Conservation (phyloP, 352 stramenopile genomes). For the Globisporangium camurandrum region DNA sequence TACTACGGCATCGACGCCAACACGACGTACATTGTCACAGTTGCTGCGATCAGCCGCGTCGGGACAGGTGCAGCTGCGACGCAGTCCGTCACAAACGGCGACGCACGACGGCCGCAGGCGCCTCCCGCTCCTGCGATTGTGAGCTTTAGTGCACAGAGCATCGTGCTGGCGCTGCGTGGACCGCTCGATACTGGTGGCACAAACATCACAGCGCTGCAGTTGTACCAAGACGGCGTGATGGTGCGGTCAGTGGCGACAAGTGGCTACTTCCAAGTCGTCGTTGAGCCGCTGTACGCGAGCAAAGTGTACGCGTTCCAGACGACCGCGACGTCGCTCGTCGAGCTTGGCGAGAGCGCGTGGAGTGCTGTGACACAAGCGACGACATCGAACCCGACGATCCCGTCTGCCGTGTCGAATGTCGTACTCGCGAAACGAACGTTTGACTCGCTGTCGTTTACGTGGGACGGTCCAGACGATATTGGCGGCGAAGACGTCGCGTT, state of each 20-base stretch:
- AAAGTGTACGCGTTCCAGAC: constrained; percentile 26
- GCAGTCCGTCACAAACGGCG: constrained; percentile 17
- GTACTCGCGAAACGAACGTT: constrained; percentile 13
- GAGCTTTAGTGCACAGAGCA: constrained; percentile 19
- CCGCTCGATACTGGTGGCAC: constrained; percentile 34
- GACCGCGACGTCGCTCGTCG: constrained; percentile 18
- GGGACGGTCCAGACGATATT: constrained; percentile 27
- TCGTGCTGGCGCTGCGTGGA: constrained; percentile 24
- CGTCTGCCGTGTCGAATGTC: constrained; percentile 29
- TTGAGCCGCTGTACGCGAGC: constrained; percentile 21
- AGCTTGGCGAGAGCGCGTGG: constrained; percentile 24
- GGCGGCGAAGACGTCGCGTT: constrained; percentile 32
- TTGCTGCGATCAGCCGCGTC: constrained; percentile 23
- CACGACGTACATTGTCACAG: constrained; percentile 20
- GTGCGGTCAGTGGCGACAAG: constrained; percentile 13
- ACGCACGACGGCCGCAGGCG: constrained; percentile 16
- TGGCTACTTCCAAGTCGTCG: constrained; percentile 13
- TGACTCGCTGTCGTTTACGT: constrained; percentile 28
- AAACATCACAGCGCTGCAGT: constrained; percentile 17
- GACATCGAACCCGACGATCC: constrained; percentile 24
- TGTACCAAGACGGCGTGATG: constrained; percentile 39
- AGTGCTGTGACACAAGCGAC: constrained; percentile 18
- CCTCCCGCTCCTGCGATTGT: constrained; percentile 20
- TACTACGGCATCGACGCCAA: constrained; percentile 20
- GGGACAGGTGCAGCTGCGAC: constrained; percentile 6